phyloP scores from a whole-genome alignment of 2,329 filamentous ascomycete genomes.

The Paracamarosporium sp. region DNA sequence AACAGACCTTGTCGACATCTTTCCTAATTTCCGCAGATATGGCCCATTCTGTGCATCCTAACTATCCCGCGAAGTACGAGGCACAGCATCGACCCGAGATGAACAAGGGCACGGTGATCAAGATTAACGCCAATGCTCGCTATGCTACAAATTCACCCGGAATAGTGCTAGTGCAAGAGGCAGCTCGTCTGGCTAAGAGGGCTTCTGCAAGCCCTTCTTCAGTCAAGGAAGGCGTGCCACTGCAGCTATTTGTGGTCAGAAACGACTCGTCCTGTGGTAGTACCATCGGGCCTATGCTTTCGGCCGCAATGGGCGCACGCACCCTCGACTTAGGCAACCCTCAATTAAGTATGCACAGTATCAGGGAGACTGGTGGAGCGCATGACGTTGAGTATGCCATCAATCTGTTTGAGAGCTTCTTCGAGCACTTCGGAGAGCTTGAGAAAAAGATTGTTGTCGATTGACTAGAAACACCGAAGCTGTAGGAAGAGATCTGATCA shows the following conservation, averaged over 20 bases:
- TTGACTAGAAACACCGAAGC: constrained; percentile 52
- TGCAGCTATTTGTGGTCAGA: constrained; percentile 94
- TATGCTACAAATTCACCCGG: constrained; percentile 97
- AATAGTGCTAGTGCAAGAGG: constrained; percentile 90
- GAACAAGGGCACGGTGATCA: constrained; percentile 96
- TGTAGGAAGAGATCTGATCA: constrained; percentile 16
- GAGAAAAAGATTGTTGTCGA: constrained; percentile 86
- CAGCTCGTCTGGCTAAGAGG: constrained; percentile 68
- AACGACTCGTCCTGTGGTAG: constrained; percentile 95
- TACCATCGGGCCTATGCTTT: constrained; percentile 97
- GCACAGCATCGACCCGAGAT: constrained; percentile 88
- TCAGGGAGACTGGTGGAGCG: constrained; percentile 88
- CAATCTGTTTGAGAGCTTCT: constrained; percentile 86
- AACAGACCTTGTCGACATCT: constrained; percentile 88
- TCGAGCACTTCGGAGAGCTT: constrained; percentile 80
- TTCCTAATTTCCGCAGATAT: constrained; percentile 97
- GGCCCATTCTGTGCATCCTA: constrained; percentile 95
- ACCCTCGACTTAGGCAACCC: constrained; percentile 94
- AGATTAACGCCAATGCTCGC: constrained; percentile 96
- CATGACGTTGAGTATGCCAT: constrained; percentile 88
- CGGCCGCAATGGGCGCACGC: constrained; percentile 81
- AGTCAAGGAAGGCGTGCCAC: constrained; percentile 72
- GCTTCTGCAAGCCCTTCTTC: constrained; percentile 50
- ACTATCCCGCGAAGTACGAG: constrained; percentile 93
- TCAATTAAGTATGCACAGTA: constrained; percentile 96